Conservation (phyloP, 2,329 filamentous ascomycete genomes). For the Knufia fluminis region DNA sequence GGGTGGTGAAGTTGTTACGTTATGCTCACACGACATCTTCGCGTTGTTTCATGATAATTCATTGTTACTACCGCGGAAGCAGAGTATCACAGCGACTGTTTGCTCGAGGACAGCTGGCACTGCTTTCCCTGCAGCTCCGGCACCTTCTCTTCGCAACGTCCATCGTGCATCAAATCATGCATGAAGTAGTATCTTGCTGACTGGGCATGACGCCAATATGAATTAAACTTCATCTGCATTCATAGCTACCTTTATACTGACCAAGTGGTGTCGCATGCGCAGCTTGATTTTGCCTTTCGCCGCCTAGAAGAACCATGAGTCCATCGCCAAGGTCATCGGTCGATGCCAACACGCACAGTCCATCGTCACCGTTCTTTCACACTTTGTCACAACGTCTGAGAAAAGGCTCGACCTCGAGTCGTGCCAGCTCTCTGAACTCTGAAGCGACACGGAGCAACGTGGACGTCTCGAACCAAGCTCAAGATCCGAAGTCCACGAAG, state of each 20-base stretch:
- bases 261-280: not conserved
- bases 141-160: not conserved
- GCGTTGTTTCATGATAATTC: not conserved
- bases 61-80: not conserved
- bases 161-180: not conserved
- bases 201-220: conserved; percentile 5
- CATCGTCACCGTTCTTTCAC: conserved; percentile 14
- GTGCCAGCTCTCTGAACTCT: conserved; percentile 13
- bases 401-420: conserved; percentile 17
- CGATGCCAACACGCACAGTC: not conserved
- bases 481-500: conserved; percentile 16
- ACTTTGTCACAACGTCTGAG: conserved; percentile 19
- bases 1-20: not conserved
- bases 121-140: not conserved
- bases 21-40: not conserved
- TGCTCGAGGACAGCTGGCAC: not conserved
- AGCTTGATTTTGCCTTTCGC: not conserved
- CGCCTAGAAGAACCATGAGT: not conserved
- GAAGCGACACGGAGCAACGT: not conserved
- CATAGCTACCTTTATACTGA: not conserved
- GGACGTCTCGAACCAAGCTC: conserved; percentile 12
- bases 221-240: not conserved
- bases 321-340: conserved; percentile 7
- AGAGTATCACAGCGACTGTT: not conserved
- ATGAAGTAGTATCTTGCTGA: not conserved